phyloP scores from a whole-genome alignment of 78 protist genomes.

The Monocercomonoides exilis region DNA sequence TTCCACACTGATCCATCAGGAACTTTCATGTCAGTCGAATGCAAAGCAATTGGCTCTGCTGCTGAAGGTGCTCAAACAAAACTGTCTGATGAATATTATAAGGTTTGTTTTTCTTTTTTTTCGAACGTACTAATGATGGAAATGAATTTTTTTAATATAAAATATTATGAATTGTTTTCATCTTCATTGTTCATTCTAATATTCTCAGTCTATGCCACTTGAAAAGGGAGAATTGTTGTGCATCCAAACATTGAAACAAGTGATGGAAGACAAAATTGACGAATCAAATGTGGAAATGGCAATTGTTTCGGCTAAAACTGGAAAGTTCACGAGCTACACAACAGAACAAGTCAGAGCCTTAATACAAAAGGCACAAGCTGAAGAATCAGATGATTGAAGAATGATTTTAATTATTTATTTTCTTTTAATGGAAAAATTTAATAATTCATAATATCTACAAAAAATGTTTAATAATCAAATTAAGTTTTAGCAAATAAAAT shows the following conservation, averaged over 20 bases:
- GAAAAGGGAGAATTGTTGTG: background rate
- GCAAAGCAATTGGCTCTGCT: constrained; percentile 94
- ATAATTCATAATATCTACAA: too few species aligned
- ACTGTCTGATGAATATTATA: constrained; percentile 75
- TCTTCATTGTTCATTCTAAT: background rate
- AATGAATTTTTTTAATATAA: too few species aligned
- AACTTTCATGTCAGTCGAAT: constrained; percentile 47
- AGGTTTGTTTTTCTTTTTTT: constrained; percentile 24
- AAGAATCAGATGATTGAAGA: too few species aligned
- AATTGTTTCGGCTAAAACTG: background rate
- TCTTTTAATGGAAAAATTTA: too few species aligned
- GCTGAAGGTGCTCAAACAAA: constrained; percentile 90
- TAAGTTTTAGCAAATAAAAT: too few species aligned
- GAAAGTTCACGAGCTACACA: background rate
- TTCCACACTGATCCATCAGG: constrained; percentile 99
- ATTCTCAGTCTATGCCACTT: background rate
- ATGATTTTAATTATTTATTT: too few species aligned
- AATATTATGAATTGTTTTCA: too few species aligned
- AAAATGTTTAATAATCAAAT: too few species aligned
- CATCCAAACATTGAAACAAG: background rate
- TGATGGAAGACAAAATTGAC: background rate
- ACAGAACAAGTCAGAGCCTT: background rate
- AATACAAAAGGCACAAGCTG: too few species aligned
- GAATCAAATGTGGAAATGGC: constrained; percentile 16
- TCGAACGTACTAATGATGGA: background rate